Base-by-base conservation (phyloP, 2,329 filamentous ascomycete genomes). In the Raffaelea ambrosiae region DNA sequence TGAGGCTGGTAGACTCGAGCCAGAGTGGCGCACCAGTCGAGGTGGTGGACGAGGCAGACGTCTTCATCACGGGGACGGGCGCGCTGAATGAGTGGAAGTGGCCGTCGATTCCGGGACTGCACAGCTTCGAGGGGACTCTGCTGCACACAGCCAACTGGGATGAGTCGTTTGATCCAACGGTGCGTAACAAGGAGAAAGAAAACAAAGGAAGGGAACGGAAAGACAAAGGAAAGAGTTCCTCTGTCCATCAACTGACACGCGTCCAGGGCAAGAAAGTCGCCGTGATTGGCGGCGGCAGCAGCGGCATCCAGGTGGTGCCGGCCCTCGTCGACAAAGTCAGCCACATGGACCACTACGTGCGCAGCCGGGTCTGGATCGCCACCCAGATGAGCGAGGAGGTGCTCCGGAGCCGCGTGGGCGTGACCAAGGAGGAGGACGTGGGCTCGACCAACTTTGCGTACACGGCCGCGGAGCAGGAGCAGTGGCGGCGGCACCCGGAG, bases 1-100 rank as follows among this genome's bases (percentile, higher is more conserved):
- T 66, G 21, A 16, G 16, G 7, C 13, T 38, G 8, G 58, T 61
- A 18, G 58, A 61, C 1, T 70, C 68, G 2, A 69, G 69, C 40
- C 61, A 66, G 46, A 57, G 61, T 13, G 63, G 58, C n/a, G 60
- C 68, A 21, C 61, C 65, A 11, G 43, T 38, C 19, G 51, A 44
- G 26, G 35, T 38, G 7, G 35, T n/a, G 14, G 35, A 38, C 16
- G 13, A 19, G 13, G 35, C 35, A 5, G 35, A 38, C 16, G 50
- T 55, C 35, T 23, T 55, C 14, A 35, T 54, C 13, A 47, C 29
- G 19, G 44, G 44, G 3, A 43, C 22, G 2, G 48, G 50, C 5
- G 31, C 35, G 16, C 40, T 52, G 21, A 52, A 40, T 20, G 19
- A 26, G 4, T 38, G 43, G 19, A 5, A 19, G 20, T 16, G 40